These are phyloP conservation scores for Fragaria ananassa DNA, from an alignment of 306 rosid genomes.

Conservation along the genomic window DNA sequence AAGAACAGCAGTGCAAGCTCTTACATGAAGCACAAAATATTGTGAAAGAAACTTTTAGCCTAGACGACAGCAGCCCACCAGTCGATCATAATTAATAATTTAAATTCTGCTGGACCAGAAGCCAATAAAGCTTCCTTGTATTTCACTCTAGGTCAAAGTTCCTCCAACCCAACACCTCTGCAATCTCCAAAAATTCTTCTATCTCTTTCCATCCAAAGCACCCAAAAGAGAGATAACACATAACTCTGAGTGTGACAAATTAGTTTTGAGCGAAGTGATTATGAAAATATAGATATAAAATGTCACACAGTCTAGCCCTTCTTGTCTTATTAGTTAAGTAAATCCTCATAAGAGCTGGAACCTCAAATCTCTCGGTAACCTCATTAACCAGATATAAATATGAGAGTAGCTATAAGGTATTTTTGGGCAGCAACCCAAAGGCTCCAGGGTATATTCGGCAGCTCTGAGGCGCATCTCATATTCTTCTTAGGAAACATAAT, in stretches of 20 bases:
- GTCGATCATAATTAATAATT: background rate
- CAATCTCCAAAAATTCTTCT: background rate
- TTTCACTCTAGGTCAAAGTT: background rate
- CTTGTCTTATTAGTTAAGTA: background rate
- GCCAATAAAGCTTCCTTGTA: background rate
- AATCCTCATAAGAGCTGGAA: background rate
- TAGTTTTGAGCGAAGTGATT: background rate
- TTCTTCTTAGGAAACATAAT: too few relatives aligned
- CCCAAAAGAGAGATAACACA: background rate
- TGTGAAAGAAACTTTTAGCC: background rate
- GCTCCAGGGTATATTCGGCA: background rate
- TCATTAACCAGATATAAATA: background rate
- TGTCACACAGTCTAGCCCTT: background rate
- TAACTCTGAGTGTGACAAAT: background rate
- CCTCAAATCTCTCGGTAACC: background rate
- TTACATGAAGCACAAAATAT: background rate
- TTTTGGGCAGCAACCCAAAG: background rate
- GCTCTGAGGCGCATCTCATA: background rate
- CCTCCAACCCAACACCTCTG: background rate
- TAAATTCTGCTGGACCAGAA: background rate
- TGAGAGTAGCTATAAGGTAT: too few relatives aligned
- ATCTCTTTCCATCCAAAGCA: background rate
- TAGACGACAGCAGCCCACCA: background rate
- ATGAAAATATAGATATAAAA: too few relatives aligned
- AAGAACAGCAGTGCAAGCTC: background rate